Base-by-base conservation (phyloP, 768 basidiomycete species). In the Termitomyces sp. region DNA sequence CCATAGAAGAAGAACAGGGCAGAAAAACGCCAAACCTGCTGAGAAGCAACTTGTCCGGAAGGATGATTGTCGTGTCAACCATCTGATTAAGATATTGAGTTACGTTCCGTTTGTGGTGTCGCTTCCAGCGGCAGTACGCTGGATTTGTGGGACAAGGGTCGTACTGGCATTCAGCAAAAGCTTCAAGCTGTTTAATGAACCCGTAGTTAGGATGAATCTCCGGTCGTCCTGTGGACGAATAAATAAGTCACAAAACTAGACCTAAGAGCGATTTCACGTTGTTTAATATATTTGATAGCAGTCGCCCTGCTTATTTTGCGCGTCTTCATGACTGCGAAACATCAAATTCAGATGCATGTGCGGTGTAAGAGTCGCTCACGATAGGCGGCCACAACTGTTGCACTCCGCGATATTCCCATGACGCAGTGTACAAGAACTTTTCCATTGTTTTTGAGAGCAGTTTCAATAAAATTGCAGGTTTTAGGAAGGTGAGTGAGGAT, bases 341-440 rank as follows among this genome's bases (percentile, higher is more conserved):
- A 36, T 60, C 31, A 36, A 53, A 37, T 53, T 50, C 64, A 43
- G 20, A 31, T 54, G 29, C 10, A 42, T n/a, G 40, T 12, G 17
- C 12, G 32, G 57, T 45, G 58, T 40, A 61, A 42, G 11, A 59
- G 17, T 42, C n/a, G 77, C 83, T 72, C 69, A 84, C 82, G 69
- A 68, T 81, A 86, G 15, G 83, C 84, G 54, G 80, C 81, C 31
- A 86, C 76, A 31, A 83, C 81, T 9, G 88, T 85, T 43, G 83
- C 76, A 64, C 88, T 89, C 63, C 89, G 78, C 0, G 87, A 91
- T 8, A 91, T 73, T 5, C 89, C 90, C 83, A 89, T 87, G 10
- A 85, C 76, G 68, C 89, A 91, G 63, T 91, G 89, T 14, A 91
- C 85, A 10, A 91, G 79, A 5, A 90, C 83, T 50, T 75, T 79